Evolutionary conservation across 495 filamentous ascomycete genomes (phyloP).

Genomic region (Immersiella caudata): DNA sequence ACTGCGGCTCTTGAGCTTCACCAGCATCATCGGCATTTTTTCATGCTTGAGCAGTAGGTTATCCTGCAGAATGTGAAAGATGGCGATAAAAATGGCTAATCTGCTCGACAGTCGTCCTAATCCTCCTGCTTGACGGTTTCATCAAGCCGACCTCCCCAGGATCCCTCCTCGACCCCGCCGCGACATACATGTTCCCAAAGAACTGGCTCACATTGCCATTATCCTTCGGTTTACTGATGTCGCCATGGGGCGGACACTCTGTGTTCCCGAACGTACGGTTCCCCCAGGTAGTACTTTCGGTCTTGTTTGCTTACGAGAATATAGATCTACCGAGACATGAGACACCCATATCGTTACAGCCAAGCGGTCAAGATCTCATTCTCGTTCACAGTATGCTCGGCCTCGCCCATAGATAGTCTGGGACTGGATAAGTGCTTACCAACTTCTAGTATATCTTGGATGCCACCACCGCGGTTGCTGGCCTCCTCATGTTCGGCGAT

Average conservation of each 20-base stretch:
- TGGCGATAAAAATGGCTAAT: background rate
- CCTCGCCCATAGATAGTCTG: background rate
- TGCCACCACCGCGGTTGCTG: slow-evolving; percentile 74
- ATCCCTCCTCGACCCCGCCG: slow-evolving; percentile 80
- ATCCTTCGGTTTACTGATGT: slow-evolving; percentile 93
- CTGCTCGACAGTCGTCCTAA: slow-evolving; percentile 65
- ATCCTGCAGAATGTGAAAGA: background rate
- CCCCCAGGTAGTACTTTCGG: background rate
- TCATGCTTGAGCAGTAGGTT: slow-evolving; percentile 82
- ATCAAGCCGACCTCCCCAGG: slow-evolving; percentile 80
- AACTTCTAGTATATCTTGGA: slow-evolving; percentile 73
- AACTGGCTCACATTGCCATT: slow-evolving; percentile 91
- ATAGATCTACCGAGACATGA: slow-evolving; percentile 93
- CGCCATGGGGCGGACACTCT: slow-evolving; percentile 89
- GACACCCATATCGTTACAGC: slow-evolving; percentile 85
- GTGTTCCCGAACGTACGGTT: slow-evolving; percentile 79
- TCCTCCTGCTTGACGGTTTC: slow-evolving; percentile 82
- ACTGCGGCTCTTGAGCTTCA: slow-evolving; percentile 81
- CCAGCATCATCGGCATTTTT: slow-evolving; percentile 86
- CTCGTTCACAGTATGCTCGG: slow-evolving; percentile 73
- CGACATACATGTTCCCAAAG: slow-evolving; percentile 74
- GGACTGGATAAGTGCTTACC: background rate
- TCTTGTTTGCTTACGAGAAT: background rate
- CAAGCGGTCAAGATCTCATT: slow-evolving; percentile 80
- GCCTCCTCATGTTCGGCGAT: slow-evolving; percentile 93